phyloP scores from a whole-genome alignment of 2,329 filamentous ascomycete genomes.

The Arthrobotrys musiformis region DNA sequence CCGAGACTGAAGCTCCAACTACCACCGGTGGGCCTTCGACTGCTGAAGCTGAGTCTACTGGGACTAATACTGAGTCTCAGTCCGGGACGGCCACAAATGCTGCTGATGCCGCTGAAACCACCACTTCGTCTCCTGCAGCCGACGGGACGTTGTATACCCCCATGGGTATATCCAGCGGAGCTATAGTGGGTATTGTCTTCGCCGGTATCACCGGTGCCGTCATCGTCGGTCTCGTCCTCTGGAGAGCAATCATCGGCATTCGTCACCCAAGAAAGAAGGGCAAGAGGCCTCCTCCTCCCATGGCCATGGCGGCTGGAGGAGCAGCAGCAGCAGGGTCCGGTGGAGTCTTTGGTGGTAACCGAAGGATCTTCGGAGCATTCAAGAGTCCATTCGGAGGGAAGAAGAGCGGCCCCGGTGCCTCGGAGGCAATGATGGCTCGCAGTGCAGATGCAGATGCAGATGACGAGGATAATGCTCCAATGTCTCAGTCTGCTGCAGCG shows the following conservation, averaged over 20 bases:
- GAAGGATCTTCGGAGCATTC: conserved; percentile 32
- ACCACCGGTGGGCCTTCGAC: not conserved
- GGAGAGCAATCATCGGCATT: conserved; percentile 52
- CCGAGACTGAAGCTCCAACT: conserved; percentile 6
- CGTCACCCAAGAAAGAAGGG: conserved; percentile 35
- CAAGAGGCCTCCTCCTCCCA: conserved; percentile 1
- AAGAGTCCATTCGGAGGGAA: conserved; percentile 31
- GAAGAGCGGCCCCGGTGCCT: not conserved
- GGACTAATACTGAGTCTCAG: not conserved
- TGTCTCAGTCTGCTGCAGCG: conserved; percentile 44
- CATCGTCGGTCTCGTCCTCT: conserved; percentile 51
- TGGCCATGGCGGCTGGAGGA: not conserved
- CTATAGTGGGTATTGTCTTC: conserved; percentile 53
- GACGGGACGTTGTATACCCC: conserved; percentile 36
- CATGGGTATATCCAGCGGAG: conserved; percentile 49
- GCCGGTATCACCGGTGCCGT: conserved; percentile 47
- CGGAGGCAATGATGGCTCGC: conserved; percentile 33
- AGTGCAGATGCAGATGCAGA: not conserved
- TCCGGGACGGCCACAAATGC: conserved; percentile 36
- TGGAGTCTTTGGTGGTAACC: conserved; percentile 26
- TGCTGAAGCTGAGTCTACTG: conserved; percentile 8
- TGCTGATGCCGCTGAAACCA: conserved; percentile 31
- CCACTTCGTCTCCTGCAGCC: not conserved
- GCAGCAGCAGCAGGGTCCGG: conserved; percentile 1
- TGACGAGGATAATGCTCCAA: conserved; percentile 23